Base-by-base conservation (phyloP, 208 protist genomes). In the Crithidia fasciculata region DNA sequence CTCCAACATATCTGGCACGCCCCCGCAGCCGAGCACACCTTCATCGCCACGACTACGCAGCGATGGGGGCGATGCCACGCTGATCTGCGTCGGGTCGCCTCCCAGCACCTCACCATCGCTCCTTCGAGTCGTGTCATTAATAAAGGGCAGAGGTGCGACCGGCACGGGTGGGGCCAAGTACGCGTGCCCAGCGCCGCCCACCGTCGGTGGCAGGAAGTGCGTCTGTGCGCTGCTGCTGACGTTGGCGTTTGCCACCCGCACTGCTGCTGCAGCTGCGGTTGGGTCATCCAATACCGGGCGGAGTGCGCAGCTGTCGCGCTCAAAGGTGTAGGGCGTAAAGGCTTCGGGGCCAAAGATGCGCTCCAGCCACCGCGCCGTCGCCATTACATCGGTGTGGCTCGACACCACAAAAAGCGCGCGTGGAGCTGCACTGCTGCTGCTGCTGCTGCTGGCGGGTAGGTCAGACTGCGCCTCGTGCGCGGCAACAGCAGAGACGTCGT, bases 331-430 rank as follows among this genome's bases (percentile, higher is more conserved):
- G 2, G 73, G 72, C 2, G 55, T 16, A 69, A 95, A 95, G 0
- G 85, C 84, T n/a, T 79, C 78, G 1, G 73, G 72, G 50, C 83
- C 87, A 66, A 95, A 95, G 50, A 91, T 74, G 52, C 74, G 47
- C 36, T 73, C 67, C 15, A 95, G 67, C 82, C 79, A 92, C 13
- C 64, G 80, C 49, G 72, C 77, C 36, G 72, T 72, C 12, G 76
- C 69, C 13, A 78, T 41, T 12, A 90, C 59, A 10, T 92, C 85
- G 16, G 71, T 28, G 72, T 83, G 85, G 54, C 61, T 76, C 39
- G 72, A 60, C 43, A 95, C 36, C 40, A 95, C 61, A 40, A 95
- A 62, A 43, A 95, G 44, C 4, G 81, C 86, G 12, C 76, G 80
- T 10, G 89, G 89, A 7, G 54, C 36, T 8, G n/a, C 5, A 16